phyloP scores from a whole-genome alignment of 176 grass and related monocot species.

The Pontederia crassipes region DNA sequence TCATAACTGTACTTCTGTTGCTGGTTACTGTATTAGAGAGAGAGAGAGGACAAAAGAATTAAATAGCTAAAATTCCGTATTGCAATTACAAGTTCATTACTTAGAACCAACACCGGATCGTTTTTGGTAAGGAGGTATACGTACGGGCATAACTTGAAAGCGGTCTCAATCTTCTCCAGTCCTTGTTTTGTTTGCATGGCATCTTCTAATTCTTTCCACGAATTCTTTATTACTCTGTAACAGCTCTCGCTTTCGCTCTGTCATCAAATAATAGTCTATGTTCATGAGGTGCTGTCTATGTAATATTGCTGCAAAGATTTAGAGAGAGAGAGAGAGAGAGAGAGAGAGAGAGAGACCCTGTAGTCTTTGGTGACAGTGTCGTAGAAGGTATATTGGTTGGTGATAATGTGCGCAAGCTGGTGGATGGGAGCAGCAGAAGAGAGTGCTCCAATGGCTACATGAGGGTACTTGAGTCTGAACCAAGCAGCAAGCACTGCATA shows the following conservation, averaged over 20 bases:
- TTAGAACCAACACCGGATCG: neutral
- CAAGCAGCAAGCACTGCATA: constrained; percentile 39
- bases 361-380: constrained; percentile 30
- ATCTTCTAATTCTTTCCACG: constrained; percentile 22
- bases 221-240: constrained; percentile 33
- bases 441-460: constrained; percentile 38
- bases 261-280: neutral
- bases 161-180: constrained; percentile 6
- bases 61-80: neutral
- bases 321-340: no score
- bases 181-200: constrained; percentile 18
- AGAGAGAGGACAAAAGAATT: no score
- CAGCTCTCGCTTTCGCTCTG: constrained; percentile 45
- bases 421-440: constrained; percentile 46
- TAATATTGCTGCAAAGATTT: no score
- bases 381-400: constrained; percentile 31
- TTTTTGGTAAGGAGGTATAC: no score
- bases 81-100: neutral
- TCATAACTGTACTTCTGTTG: neutral
- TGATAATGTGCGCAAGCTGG: constrained; percentile 25
- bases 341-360: constrained; percentile 16
- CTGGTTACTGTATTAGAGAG: no score
- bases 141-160: constrained; percentile 44
- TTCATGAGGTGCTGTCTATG: no score
- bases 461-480: constrained; percentile 52